phyloP scores from a whole-genome alignment of 176 grass and related monocot species.

The Ananas comosus region DNA sequence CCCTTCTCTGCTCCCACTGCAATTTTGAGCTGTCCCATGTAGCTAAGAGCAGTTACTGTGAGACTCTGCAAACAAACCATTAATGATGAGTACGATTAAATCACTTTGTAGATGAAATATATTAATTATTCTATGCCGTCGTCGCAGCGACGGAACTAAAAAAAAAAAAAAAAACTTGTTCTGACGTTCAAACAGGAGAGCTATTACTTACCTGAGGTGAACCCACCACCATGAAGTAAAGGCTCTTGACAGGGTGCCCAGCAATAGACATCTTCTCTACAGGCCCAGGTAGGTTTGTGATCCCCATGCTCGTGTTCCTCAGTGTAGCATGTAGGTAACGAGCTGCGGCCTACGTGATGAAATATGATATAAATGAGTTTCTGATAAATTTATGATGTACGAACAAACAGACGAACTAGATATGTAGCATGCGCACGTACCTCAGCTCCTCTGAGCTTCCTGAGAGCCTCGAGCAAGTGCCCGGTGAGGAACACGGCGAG shows the following conservation, averaged over 20 bases:
- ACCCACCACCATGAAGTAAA: slow-evolving; percentile 6
- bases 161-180: no score
- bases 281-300: slow-evolving; percentile 6
- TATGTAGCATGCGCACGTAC: background rate
- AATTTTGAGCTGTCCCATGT: slow-evolving; percentile 7
- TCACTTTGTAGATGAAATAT: no score
- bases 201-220: background rate
- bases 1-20: slow-evolving; percentile 6
- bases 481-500: background rate
- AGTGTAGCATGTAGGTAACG: slow-evolving; percentile 4
- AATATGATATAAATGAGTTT: background rate
- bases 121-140: no score
- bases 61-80: background rate
- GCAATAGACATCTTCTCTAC: slow-evolving; percentile 10
- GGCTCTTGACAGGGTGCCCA: background rate
- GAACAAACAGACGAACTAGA: no score
- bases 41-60: background rate
- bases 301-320: slow-evolving; percentile 5
- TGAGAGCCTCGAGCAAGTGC: background rate
- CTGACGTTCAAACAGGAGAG: no score
- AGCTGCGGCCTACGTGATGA: background rate
- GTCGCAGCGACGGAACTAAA: no score
- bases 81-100: background rate
- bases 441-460: slow-evolving; percentile 12
- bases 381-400: background rate